Conservation (phyloP, 192 early-diverging fungal species). For the Linnemannia schmuckeri region DNA sequence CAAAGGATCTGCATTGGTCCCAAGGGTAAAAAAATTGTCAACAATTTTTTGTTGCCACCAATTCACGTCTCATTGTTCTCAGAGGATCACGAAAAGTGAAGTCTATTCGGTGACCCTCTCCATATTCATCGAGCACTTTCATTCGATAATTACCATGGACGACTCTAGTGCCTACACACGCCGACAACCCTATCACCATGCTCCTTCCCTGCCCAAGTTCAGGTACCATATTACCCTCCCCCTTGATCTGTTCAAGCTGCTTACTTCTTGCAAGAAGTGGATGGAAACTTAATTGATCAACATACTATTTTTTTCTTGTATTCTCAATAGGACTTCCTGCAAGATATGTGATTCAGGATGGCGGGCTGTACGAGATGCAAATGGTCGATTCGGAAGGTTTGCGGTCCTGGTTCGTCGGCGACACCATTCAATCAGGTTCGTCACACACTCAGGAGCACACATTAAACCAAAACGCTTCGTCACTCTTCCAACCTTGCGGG, state of each 20-base stretch:
- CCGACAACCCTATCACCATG: conserved; percentile 41
- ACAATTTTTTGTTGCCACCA: background rate
- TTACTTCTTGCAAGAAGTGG: background rate
- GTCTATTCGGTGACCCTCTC: no score
- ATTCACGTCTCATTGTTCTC: background rate
- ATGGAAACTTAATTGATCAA: background rate
- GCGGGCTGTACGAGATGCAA: conserved; percentile 55
- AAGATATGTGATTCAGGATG: conserved; percentile 60
- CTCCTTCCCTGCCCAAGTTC: conserved; percentile 56
- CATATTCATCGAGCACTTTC: background rate
- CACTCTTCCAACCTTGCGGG: background rate
- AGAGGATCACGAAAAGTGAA: background rate
- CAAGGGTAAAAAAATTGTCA: conserved; percentile 4
- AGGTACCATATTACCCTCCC: conserved; percentile 26
- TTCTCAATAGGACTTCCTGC: conserved; percentile 48
- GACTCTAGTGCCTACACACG: conserved; percentile 14
- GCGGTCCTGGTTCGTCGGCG: conserved; percentile 61
- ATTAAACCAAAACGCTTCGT: background rate
- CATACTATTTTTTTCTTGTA: no score
- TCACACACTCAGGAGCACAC: background rate
- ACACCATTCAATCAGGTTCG: conserved; percentile 60
- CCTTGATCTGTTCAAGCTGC: background rate
- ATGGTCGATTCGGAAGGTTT: conserved; percentile 46
- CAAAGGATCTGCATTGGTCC: conserved; percentile 56
- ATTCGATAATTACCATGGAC: background rate